A percentile compares a stretch with the other conserved stretches of the same genome.
Evolutionary conservation across 2,329 filamentous ascomycete species (phyloP).

Genomic region (Diaporthe citriasiana): DNA sequence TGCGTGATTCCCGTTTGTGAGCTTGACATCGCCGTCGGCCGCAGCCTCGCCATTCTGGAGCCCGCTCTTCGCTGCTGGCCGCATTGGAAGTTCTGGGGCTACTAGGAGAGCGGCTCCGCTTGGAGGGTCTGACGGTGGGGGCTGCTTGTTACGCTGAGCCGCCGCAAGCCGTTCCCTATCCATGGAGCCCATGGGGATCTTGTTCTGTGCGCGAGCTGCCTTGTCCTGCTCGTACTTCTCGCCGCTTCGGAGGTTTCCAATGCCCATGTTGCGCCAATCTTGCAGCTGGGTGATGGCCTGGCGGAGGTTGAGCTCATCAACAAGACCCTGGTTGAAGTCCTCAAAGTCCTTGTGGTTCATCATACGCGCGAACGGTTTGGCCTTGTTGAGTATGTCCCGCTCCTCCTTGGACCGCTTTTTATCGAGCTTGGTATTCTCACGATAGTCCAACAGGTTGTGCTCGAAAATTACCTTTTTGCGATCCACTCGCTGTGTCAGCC

Average conservation of each 20-base stretch:
- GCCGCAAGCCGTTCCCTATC: slow-evolving; percentile 84
- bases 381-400: slow-evolving; percentile 89
- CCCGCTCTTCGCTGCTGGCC: slow-evolving; percentile 57
- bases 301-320: slow-evolving; percentile 92
- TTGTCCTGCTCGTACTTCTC: slow-evolving; percentile 97
- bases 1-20: slow-evolving; percentile 54
- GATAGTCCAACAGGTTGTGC: slow-evolving; percentile 92
- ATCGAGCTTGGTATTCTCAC: slow-evolving; percentile 89
- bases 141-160: slow-evolving; percentile 77
- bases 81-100: slow-evolving; percentile 81
- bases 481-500: slow-evolving; percentile 90
- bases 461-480: slow-evolving; percentile 98
- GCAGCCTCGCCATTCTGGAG: slow-evolving; percentile 49
- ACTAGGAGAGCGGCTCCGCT: slow-evolving; percentile 83
- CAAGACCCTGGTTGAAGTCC: slow-evolving; percentile 83
- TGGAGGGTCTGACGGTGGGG: slow-evolving; percentile 76
- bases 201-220: slow-evolving; percentile 77
- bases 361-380: slow-evolving; percentile 95
- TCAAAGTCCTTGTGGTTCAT: slow-evolving; percentile 96
- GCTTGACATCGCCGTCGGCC: slow-evolving; percentile 67
- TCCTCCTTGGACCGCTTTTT: slow-evolving; percentile 98
- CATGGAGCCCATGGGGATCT: slow-evolving; percentile 82
- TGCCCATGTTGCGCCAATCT: slow-evolving; percentile 89
- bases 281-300: slow-evolving; percentile 92
- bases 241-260: slow-evolving; percentile 86